Base-by-base conservation (phyloP, 2,329 filamentous ascomycete genomes). In the Bipolaris oryzae region DNA sequence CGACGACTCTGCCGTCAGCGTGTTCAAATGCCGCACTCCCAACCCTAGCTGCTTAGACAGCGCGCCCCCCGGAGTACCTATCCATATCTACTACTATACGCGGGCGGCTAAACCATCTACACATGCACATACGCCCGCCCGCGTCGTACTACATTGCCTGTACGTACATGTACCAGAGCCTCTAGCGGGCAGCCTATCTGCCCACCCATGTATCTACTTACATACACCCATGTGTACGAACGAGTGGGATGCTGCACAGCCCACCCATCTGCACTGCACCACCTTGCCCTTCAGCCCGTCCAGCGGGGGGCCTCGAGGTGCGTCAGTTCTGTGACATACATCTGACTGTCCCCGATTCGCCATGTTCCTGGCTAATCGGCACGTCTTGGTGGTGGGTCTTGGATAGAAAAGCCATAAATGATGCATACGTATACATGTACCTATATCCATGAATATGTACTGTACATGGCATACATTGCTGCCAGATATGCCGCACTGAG, bases 121-220 rank as follows among this genome's bases (percentile, higher is more conserved):
- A 49, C 28, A 18, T 48, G 47, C 52, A 53, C 54, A 31, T 54
- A 51, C 20, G 23, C 23, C 23, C 23, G 23, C 23, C n/a, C n/a
- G n/a, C n/a, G 23, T 25, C 23, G 7, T 5, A 25, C 23, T 25
- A 25, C 23, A 25, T 25, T 25, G 2, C 23, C 7, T 48, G 47
- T 55, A 53, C 54, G 38, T 54, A 51, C 38, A 60, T 31, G 46
- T 53, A 49, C 57, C 42, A 48, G 25, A 34, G 13, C 51, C 34
- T 60, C 60, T 62, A 60, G 45, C 54, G 20, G 38, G 37, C 51
- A 55, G 53, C 45, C 11, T 42, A 39, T 25, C 51, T 62, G 51
- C 59, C 56, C 33, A 28, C 25, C 25, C 25, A 28, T 28, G 25
- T 28, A 28, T 28, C 25, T 9, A 28, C 25, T 28, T 23, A 23